Evolutionary conservation across 2,329 filamentous ascomycete genomes (phyloP).

Genomic region (Raffaelea albimanens): DNA sequence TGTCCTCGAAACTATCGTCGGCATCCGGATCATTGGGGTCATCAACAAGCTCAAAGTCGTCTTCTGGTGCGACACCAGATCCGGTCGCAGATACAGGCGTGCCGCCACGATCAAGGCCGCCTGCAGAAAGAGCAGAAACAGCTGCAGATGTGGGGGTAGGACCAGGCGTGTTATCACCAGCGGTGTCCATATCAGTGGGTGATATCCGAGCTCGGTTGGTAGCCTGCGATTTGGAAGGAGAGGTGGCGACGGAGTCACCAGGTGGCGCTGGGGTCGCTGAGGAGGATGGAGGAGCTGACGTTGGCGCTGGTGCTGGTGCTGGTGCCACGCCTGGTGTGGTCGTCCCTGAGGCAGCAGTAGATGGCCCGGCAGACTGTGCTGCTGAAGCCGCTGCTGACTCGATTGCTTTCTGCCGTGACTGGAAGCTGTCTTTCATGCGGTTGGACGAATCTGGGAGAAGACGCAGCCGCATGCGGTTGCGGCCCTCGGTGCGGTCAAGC

Average conservation of each 20-base stretch:
- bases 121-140: no score
- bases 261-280: no score
- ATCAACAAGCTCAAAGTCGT: constrained; percentile 93
- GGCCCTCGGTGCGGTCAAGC: constrained; percentile 88
- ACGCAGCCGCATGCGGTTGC: constrained; percentile 87
- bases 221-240: no score
- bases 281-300: no score
- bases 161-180: no score
- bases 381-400: constrained; percentile 2
- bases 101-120: background rate
- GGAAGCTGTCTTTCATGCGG: constrained; percentile 60
- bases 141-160: no score
- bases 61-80: constrained; percentile 44
- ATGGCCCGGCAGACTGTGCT: no score
- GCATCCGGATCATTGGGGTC: constrained; percentile 77
- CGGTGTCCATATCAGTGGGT: no score
- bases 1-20: constrained; percentile 80
- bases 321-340: background rate
- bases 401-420: constrained; percentile 53
- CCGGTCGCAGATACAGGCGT: no score
- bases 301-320: no score
- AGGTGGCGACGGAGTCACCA: no score
- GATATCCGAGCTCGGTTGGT: no score
- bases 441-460: constrained; percentile 66
- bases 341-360: constrained; percentile 11